Conservation (phyloP, 164 flowering plant genomes). For the Aristolochia fimbriata region DNA sequence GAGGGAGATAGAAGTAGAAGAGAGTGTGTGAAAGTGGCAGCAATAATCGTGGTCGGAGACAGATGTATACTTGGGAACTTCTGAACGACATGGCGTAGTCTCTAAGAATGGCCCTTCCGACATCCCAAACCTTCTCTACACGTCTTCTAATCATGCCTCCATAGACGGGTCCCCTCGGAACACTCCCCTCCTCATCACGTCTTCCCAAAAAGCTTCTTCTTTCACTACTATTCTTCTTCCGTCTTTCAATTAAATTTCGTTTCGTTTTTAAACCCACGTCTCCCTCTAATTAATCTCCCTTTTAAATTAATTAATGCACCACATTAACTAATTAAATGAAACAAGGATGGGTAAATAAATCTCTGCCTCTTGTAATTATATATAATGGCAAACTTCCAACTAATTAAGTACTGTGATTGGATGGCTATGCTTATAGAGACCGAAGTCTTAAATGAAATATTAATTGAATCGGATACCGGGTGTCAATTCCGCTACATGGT, state of each 20-base stretch:
- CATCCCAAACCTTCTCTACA: constrained; percentile 4
- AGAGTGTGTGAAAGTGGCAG: neutral
- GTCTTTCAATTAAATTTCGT: too few species aligned
- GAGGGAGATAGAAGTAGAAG: neutral
- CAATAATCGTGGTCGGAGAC: constrained; percentile 1
- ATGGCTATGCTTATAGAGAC: neutral
- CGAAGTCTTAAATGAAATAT: neutral
- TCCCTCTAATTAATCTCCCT: too few species aligned
- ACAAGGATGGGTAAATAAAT: too few species aligned
- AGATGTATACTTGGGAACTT: neutral
- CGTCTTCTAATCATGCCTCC: neutral
- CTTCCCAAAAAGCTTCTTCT: neutral
- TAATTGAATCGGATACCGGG: too few species aligned
- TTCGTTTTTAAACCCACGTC: too few species aligned
- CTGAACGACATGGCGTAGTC: neutral
- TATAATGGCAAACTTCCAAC: neutral
- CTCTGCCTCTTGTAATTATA: neutral
- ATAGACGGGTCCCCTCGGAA: neutral
- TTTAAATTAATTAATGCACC: too few species aligned
- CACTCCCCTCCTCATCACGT: neutral
- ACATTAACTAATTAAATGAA: too few species aligned
- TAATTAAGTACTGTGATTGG: neutral
- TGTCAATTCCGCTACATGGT: too few species aligned
- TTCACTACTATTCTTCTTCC: too few species aligned
- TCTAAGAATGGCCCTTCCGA: neutral